These are phyloP conservation scores for Phytophthora tentaculata DNA, from an alignment of 352 stramenopile species.

Conservation along the genomic window DNA sequence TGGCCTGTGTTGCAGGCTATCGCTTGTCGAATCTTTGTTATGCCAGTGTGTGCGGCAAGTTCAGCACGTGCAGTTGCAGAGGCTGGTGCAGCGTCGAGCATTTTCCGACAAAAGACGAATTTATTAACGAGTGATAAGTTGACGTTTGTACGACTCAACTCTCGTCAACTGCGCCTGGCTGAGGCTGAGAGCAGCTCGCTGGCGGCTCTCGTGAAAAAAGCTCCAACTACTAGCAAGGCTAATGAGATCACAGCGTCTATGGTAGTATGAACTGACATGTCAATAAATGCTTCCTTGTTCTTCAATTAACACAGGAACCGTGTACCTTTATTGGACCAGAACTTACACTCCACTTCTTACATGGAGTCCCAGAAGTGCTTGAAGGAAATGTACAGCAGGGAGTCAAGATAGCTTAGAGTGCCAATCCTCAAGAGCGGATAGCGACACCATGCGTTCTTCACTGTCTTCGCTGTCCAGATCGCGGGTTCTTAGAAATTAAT, in stretches of 20 bases:
- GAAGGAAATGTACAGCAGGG: background rate
- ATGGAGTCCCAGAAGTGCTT: background rate
- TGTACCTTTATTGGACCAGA: too few species aligned
- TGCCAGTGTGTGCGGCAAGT: slow-evolving; percentile 35
- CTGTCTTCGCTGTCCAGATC: background rate
- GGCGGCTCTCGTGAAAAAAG: slow-evolving; percentile 9
- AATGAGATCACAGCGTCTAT: slow-evolving; percentile 22
- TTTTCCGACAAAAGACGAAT: slow-evolving; percentile 23
- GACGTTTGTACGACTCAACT: slow-evolving; percentile 40
- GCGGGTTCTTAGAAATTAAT: background rate
- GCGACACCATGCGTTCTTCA: background rate
- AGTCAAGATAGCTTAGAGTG: background rate
- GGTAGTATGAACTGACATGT: background rate
- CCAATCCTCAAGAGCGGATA: background rate
- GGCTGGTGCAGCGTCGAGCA: slow-evolving; percentile 7
- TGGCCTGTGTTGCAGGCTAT: slow-evolving; percentile 58
- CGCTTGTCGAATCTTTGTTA: slow-evolving; percentile 46
- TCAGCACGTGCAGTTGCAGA: slow-evolving; percentile 11
- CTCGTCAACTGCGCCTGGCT: slow-evolving; percentile 28
- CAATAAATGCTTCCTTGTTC: background rate
- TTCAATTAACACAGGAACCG: too few species aligned
- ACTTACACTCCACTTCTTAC: too few species aligned
- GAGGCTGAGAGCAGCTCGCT: slow-evolving; percentile 17
- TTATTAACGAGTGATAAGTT: slow-evolving; percentile 36
- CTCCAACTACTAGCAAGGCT: slow-evolving; percentile 6